Evolutionary conservation across 2,329 filamentous ascomycete species (phyloP), one percentile per base, ranked within the genome.

Genomic region (Stagonosporopsis cucurbitacearum): DNA sequence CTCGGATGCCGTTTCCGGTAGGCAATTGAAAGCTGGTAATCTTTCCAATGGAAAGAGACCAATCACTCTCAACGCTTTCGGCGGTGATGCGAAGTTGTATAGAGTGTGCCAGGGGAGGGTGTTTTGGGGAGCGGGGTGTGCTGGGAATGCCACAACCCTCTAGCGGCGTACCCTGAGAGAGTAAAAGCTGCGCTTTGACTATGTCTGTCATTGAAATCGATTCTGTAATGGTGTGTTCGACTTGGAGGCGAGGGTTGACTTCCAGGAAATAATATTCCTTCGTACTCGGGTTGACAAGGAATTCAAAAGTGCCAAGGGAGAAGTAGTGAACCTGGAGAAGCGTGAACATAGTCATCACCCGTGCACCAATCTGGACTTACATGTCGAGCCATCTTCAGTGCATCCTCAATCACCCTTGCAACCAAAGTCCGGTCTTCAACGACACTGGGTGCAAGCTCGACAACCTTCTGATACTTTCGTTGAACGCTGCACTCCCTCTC

Each of bases 251-350:
- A 0, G 85, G 84, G 51, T 87, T 87, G 59, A 86, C 79, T 63
- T 87, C 85, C 6, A 87, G 70, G 61, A 87, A 87, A 70, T 81
- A 87, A 67, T 81, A 84, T 22, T 83, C 79, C 1, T 68, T 67
- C 0, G 72, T 79, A 0, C 70, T 56, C 11, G 81, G 79, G 53
- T 82, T 83, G 12, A 86, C 78, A 0, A 89, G 76, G 54, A 88
- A 88, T 66, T 89, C 86, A 59, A 87, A 87, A 0, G 86, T 88
- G 8, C 86, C 86, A 0, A 88, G 75, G 0, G 83, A 86, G 43
- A 77, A 75, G 67, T 88, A 88, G 4, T 77, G 72, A 46, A 86
- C 80, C 73, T 81, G 22, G 1, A 11, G 2, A 4, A 15, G 17
- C 20, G 41, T 63, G 32, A 63, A 50, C 8, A 41, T 12, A 3